Evolutionary conservation across 441 rosid genomes (phyloP), one percentile per base, ranked within the genome.

Genomic region (Daphne laureola): DNA sequence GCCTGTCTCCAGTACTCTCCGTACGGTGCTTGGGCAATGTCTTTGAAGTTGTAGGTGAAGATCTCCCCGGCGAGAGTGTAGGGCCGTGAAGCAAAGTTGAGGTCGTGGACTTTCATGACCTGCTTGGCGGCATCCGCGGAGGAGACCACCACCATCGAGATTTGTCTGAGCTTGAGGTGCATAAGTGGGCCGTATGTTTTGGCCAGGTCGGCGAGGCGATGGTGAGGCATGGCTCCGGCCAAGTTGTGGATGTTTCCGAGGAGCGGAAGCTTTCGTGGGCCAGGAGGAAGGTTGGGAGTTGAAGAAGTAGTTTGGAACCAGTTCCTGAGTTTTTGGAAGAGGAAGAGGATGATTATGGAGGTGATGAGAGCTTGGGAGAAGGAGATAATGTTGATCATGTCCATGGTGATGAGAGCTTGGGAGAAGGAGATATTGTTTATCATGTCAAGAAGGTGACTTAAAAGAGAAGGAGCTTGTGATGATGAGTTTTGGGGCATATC

Each of bases 201-300:
- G 1, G 62, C 51, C 62, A 67, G 49, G 1, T 43, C 16, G 57
- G 61, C 51, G 44, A 66, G 23, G 0, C 57, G 61, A 52, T 45
- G 66, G 5, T 66, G 66, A 46, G 66, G 66, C 3, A 15, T n/a
- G 0, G 65, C 44, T 54, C 70, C 70, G 9, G 9, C 8, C 14
- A 66, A 15, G 50, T 60, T 64, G 47, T 66, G 62, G 49, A 66
- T 55, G 60, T 66, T 61, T 2, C 71, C 67, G 16, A 61, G 49
- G 15, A 61, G 40, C 2, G 71, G 67, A 61, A 61, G 55, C 38
- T 42, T 51, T 4, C 51, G 51, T 15, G 67, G 71, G 42, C 71
- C 63, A 0, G 67, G 63, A 56, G 67, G 71, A 17, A 31, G 36
- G 4, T 31, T 31, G 36, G 7, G 8, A 5, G 7, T 8, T 6